Evolutionary conservation across 2,329 filamentous ascomycete species (phyloP).

Genomic region (Fusarium zealandicum): DNA sequence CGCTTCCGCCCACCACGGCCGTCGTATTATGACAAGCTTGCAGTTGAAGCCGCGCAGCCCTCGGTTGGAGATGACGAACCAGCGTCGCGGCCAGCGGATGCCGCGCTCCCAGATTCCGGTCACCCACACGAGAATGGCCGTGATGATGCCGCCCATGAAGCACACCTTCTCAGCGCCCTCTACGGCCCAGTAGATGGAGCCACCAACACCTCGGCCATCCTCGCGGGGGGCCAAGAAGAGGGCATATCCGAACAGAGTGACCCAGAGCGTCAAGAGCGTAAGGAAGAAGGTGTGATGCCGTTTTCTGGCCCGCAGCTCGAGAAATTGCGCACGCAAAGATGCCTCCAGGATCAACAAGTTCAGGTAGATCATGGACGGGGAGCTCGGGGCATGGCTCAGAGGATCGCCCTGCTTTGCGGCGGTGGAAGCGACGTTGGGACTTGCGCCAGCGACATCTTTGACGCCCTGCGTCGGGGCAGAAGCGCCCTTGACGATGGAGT

Average conservation of each 20-base stretch:
- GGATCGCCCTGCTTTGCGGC: constrained; percentile 68
- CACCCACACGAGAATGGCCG: constrained; percentile 85
- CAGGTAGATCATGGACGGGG: constrained; percentile 95
- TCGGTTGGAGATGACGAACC: constrained; percentile 88
- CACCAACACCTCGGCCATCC: constrained; percentile 88
- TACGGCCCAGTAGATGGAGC: constrained; percentile 95
- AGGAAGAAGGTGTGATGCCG: constrained; percentile 95
- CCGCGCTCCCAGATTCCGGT: constrained; percentile 97
- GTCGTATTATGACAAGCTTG: constrained; percentile 89
- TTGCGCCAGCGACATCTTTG: constrained; percentile 49
- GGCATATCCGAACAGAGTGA: constrained; percentile 83
- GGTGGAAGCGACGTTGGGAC: constrained; percentile 52
- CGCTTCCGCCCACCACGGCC: constrained; percentile 81
- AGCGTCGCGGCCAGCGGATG: constrained; percentile 90
- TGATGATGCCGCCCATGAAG: constrained; percentile 89
- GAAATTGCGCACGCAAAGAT: constrained; percentile 89
- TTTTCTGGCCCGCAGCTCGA: constrained; percentile 84
- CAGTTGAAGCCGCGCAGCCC: constrained; percentile 93
- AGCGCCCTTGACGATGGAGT: constrained; percentile 92
- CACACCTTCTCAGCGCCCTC: constrained; percentile 90
- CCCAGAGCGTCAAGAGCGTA: constrained; percentile 80
- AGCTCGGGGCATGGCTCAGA: constrained; percentile 82
- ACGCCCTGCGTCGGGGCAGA: constrained; percentile 68
- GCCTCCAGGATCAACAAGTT: constrained; percentile 97
- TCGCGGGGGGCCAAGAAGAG: constrained; percentile 96